These are phyloP conservation scores for Curvularia sp. DNA, from an alignment of 2,329 filamentous ascomycete species.

Conservation along the genomic window DNA sequence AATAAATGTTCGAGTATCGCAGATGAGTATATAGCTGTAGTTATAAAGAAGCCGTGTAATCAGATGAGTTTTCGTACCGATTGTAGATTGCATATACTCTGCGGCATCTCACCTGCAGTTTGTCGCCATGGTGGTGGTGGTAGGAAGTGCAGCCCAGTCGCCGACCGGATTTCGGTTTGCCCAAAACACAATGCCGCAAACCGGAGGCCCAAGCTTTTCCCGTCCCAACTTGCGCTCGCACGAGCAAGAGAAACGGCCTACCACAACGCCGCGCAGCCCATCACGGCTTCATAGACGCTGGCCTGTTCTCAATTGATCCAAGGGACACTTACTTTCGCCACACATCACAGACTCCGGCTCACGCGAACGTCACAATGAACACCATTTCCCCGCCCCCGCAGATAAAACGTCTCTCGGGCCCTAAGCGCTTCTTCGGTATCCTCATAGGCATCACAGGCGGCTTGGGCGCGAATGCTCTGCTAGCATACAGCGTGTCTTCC, in stretches of 20 bases:
- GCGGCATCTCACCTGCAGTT: background rate
- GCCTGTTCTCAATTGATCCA: background rate
- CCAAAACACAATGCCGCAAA: constrained; percentile 17
- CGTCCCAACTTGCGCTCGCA: constrained; percentile 14
- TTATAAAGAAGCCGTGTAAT: background rate
- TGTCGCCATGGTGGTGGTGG: background rate
- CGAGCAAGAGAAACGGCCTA: constrained; percentile 6
- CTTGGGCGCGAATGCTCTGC: constrained; percentile 35
- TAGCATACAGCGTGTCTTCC: constrained; percentile 46
- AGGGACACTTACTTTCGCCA: background rate
- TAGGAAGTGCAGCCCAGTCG: constrained; percentile 2
- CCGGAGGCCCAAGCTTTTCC: constrained; percentile 25
- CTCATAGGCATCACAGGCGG: constrained; percentile 43
- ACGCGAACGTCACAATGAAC: constrained; percentile 36
- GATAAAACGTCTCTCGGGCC: constrained; percentile 40
- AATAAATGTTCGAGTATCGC: background rate
- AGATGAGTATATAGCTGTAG: background rate
- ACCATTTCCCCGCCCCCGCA: constrained; percentile 44
- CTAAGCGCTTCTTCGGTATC: constrained; percentile 42
- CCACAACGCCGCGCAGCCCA: background rate
- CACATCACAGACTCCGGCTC: background rate
- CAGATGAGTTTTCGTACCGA: background rate
- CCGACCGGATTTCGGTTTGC: constrained; percentile 21
- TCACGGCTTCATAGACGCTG: background rate
- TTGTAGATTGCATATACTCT: background rate